phyloP scores from a whole-genome alignment of 192 early-diverging fungal species.

The Umbelopsis sp. region DNA sequence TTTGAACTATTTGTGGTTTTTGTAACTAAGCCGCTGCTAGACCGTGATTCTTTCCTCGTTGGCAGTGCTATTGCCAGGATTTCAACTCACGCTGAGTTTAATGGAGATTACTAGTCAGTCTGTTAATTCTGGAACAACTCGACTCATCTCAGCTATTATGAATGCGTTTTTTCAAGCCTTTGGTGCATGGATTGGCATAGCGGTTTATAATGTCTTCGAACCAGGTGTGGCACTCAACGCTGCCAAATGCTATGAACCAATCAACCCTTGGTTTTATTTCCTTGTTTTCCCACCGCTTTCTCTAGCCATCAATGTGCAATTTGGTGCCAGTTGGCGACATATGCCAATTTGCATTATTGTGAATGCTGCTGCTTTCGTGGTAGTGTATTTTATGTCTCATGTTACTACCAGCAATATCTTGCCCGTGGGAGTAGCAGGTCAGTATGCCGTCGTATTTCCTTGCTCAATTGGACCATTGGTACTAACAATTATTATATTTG shows the following conservation, averaged over 20 bases:
- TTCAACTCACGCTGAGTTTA: slow-evolving; percentile 40
- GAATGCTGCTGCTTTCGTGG: slow-evolving; percentile 39
- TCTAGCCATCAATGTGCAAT: slow-evolving; percentile 45
- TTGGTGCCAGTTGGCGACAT: slow-evolving; percentile 42
- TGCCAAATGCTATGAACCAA: slow-evolving; percentile 32
- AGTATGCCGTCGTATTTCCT: not conserved
- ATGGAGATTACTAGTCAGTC: slow-evolving; percentile 44
- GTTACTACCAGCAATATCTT: slow-evolving; percentile 32
- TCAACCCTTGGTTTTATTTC: slow-evolving; percentile 43
- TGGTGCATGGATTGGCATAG: slow-evolving; percentile 39
- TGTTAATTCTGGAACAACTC: slow-evolving; percentile 42
- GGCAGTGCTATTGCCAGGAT: slow-evolving; percentile 43
- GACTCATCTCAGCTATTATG: slow-evolving; percentile 46
- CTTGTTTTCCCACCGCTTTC: slow-evolving; percentile 40
- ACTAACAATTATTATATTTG: no score
- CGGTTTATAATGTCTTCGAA: slow-evolving; percentile 33
- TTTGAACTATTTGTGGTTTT: no score
- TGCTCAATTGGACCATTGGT: not conserved
- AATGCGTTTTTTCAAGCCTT: slow-evolving; percentile 47
- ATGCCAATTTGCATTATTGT: slow-evolving; percentile 41
- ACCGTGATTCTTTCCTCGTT: slow-evolving; percentile 39
- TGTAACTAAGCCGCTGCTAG: not conserved
- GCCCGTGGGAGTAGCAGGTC: slow-evolving; percentile 22
- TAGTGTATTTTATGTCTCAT: slow-evolving; percentile 34
- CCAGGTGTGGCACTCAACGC: slow-evolving; percentile 17